These are phyloP conservation scores for Pythium phragmitis DNA, from an alignment of 352 stramenopile genomes.

Conservation along the genomic window DNA sequence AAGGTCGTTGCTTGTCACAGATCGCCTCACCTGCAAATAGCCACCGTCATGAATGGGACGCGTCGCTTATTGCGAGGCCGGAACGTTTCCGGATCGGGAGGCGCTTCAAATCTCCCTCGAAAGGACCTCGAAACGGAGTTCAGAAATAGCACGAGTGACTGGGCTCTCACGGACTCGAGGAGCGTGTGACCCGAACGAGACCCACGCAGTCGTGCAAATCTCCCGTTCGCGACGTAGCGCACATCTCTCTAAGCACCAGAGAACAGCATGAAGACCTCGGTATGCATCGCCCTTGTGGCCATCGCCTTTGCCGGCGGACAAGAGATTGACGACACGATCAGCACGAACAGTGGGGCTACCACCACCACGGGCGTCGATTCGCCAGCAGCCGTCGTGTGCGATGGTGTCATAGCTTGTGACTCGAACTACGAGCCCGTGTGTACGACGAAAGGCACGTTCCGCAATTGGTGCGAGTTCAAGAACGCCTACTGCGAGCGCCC, in stretches of 20 bases:
- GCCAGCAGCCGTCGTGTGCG: slow-evolving; percentile 10
- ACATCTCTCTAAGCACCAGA: not conserved
- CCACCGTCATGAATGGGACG: too few relatives aligned
- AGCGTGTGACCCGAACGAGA: not conserved
- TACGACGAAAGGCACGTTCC: slow-evolving; percentile 10
- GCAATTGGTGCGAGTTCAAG: slow-evolving; percentile 19
- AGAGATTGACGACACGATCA: slow-evolving; percentile 18
- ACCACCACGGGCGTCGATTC: not conserved
- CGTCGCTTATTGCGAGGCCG: too few relatives aligned
- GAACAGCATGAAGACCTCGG: slow-evolving; percentile 14
- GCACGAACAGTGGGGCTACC: not conserved
- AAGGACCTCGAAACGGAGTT: too few relatives aligned
- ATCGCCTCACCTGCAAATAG: too few relatives aligned
- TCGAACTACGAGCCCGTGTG: slow-evolving; percentile 10
- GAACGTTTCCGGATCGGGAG: too few relatives aligned
- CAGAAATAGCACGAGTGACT: too few relatives aligned
- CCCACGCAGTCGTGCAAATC: not conserved
- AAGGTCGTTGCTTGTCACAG: too few relatives aligned
- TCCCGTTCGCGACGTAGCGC: not conserved
- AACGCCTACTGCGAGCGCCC: slow-evolving; percentile 22
- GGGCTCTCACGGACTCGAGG: too few relatives aligned
- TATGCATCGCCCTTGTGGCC: slow-evolving; percentile 5
- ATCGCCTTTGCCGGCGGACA: slow-evolving; percentile 1
- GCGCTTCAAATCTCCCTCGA: too few relatives aligned
- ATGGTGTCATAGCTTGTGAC: not conserved